Percentiles rank a stretch among this genome's conserved stretches.
These are phyloP conservation scores for Botrytis aclada DNA, from an alignment of 2,329 filamentous ascomycete genomes.

Conservation along the genomic window DNA sequence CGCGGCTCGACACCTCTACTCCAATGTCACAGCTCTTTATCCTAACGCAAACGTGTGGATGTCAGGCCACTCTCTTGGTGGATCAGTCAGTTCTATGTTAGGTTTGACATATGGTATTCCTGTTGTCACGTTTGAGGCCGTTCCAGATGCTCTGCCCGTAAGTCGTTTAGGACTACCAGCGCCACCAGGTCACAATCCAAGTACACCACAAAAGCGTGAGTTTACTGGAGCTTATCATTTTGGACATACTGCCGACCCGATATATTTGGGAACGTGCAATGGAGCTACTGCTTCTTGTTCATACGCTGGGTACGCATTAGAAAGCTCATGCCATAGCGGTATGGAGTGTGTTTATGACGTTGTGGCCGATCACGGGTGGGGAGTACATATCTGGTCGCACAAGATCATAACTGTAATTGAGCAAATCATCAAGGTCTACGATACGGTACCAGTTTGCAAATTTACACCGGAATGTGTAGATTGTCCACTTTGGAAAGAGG, in stretches of 20 bases:
- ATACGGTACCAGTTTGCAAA: constrained; percentile 72
- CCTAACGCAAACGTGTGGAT: constrained; percentile 84
- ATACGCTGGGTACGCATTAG: constrained; percentile 88
- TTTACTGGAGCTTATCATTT: constrained; percentile 84
- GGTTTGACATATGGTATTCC: constrained; percentile 89
- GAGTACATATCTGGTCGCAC: constrained; percentile 86
- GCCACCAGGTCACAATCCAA: constrained; percentile 73
- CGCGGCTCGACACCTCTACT: constrained; percentile 83
- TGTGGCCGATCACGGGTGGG: constrained; percentile 86
- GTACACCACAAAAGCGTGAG: constrained; percentile 65
- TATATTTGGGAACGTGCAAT: constrained; percentile 93
- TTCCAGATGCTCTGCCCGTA: constrained; percentile 85
- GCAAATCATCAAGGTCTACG: constrained; percentile 82
- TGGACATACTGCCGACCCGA: constrained; percentile 91
- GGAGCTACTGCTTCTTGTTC: constrained; percentile 86
- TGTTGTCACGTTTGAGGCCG: constrained; percentile 88
- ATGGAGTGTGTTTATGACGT: constrained; percentile 89
- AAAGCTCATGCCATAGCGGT: constrained; percentile 88
- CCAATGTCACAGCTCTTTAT: constrained; percentile 87
- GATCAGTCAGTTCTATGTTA: constrained; percentile 81
- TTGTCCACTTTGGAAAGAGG: constrained; percentile 87
- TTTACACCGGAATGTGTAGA: constrained; percentile 79
- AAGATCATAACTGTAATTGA: constrained; percentile 85
- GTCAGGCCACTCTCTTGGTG: constrained; percentile 87
- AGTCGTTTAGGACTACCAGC: constrained; percentile 79